Conservation (phyloP, 352 stramenopile genomes). For the Pythium dissotocum region DNA sequence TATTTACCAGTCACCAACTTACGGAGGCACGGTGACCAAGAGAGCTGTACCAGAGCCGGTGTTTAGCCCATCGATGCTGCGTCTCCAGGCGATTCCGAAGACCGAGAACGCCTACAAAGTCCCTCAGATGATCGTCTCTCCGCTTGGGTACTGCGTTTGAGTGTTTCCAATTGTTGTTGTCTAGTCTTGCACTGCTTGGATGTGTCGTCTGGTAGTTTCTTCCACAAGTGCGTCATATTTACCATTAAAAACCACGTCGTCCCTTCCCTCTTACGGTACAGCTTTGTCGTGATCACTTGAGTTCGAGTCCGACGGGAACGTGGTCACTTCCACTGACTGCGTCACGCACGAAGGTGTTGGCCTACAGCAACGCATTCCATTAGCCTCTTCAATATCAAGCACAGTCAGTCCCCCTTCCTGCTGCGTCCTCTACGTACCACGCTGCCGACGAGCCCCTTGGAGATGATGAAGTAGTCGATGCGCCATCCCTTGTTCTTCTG, state of each 20-base stretch:
- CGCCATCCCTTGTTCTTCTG: conserved; percentile 88
- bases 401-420: neutral
- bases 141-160: neutral
- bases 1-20: conserved; percentile 4
- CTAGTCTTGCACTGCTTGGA: too few relatives aligned
- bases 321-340: conserved; percentile 76
- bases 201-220: too few relatives aligned
- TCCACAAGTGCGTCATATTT: neutral
- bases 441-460: conserved; percentile 46
- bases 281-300: conserved; percentile 24
- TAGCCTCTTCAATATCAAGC: neutral
- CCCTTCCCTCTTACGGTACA: neutral
- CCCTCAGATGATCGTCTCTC: neutral
- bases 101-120: neutral
- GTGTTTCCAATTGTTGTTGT: too few relatives aligned
- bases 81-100: neutral
- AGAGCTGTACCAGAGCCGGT: neutral
- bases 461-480: conserved; percentile 85
- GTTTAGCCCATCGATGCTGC: neutral
- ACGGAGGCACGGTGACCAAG: neutral
- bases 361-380: conserved; percentile 18
- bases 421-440: conserved; percentile 43
- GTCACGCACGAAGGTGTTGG: conserved; percentile 57
- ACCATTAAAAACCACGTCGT: neutral
- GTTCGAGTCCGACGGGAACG: conserved; percentile 70